Evolutionary conservation across 345 rosid genomes (phyloP), one percentile per base, ranked within the genome.

Genomic region (Arabidopsis thaliana): DNA sequence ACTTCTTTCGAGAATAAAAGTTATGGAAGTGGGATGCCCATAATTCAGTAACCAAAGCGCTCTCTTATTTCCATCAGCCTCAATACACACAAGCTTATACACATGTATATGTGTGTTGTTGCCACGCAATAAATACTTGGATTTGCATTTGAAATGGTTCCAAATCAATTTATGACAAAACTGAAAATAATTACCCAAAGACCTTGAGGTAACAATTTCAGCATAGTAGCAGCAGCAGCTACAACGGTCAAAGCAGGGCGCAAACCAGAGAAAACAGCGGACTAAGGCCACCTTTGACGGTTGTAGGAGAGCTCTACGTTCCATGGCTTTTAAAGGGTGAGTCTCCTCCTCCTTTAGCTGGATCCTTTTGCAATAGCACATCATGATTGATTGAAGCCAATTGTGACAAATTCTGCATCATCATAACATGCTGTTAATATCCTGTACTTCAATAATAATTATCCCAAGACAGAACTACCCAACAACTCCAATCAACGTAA

Each of bases 361-460:
- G 59, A 85, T 90, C 87, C 79, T 82, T 88, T 82, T 90, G 93
- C 65, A 90, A 48, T 23, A 85, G 78, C 72, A 90, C 89, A 38
- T 88, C 96, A 65, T 87, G 91, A 72, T 90, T 90, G 55, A 90
- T 90, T 12, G 90, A 81, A 33, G 96, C 96, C 83, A 90, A 76
- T 72, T 90, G 96, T 14, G 93, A 90, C 74, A 88, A 73, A 74
- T 90, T 90, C 96, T 90, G 93, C 83, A 83, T 13, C 73, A 72
- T 24, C 5, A 32, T 23, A 36, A 5, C 4, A 65, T 59, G 22
- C 55, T 33, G 5, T 57, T 32, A 38, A 34, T 22, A 4, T 20
- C 71, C 46, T 36, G 34, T 37, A 32, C 56, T 45, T 58, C 2
- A 3, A 30, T 2, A 1, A 32, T 8, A 30, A n/a, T n/a, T 24